Evolutionary conservation across 2,329 filamentous ascomycete genomes (phyloP).

Genomic region (Sclerotinia borealis): DNA sequence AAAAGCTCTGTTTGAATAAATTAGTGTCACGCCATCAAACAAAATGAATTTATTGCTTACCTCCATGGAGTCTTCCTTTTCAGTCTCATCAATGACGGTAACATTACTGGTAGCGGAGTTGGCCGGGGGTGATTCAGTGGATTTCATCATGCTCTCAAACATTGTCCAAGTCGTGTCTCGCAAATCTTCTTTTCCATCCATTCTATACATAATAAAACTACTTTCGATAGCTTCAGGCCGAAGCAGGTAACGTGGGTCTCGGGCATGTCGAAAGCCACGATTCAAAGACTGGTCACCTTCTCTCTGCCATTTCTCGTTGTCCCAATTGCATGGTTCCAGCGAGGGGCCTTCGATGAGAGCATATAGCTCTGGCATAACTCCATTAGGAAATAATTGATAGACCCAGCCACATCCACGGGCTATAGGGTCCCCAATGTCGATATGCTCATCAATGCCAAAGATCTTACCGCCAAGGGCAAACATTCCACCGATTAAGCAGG

Average conservation of each 20-base stretch:
- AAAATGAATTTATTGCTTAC: background rate
- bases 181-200: slow-evolving; percentile 23
- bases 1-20: slow-evolving; percentile 36
- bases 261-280: slow-evolving; percentile 14
- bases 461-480: slow-evolving; percentile 59
- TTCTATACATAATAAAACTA: slow-evolving; percentile 50
- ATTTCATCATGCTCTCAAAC: slow-evolving; percentile 39
- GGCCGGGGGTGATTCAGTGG: slow-evolving; percentile 37
- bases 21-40: background rate
- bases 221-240: slow-evolving; percentile 60
- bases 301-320: slow-evolving; percentile 45
- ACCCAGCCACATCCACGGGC: slow-evolving; percentile 56
- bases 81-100: slow-evolving; percentile 14
- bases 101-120: slow-evolving; percentile 39
- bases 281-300: slow-evolving; percentile 4
- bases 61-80: slow-evolving; percentile 48
- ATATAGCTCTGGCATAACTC: slow-evolving; percentile 53
- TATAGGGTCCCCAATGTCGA: slow-evolving; percentile 49
- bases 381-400: slow-evolving; percentile 49
- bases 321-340: slow-evolving; percentile 17
- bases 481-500: slow-evolving; percentile 65
- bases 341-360: slow-evolving; percentile 33
- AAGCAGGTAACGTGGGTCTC: slow-evolving; percentile 40
- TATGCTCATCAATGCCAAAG: slow-evolving; percentile 45
- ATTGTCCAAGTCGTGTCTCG: slow-evolving; percentile 41